Evolutionary conservation across 176 grass and related monocot genomes (phyloP).

Genomic region (Elymus sibiricus): DNA sequence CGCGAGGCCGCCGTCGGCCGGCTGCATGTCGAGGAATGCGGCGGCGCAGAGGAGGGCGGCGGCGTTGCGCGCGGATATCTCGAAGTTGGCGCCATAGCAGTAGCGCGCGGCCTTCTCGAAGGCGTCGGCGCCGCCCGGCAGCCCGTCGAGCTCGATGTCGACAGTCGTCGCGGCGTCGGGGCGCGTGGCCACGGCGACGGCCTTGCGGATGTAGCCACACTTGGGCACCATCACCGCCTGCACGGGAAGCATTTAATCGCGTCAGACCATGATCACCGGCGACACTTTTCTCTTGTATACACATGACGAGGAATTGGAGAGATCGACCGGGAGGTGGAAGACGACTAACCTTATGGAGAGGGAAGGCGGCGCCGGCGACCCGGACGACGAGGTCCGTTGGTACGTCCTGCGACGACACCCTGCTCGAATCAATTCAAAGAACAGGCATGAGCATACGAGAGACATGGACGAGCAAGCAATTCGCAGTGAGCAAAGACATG

Average conservation of each 20-base stretch:
- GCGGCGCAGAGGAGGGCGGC: slow-evolving; percentile 54
- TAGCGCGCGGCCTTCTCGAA: slow-evolving; percentile 71
- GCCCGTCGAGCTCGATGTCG: slow-evolving; percentile 40
- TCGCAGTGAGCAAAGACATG: neutral
- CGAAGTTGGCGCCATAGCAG: slow-evolving; percentile 81
- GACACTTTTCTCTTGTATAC: neutral
- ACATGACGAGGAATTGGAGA: neutral
- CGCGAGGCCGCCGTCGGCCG: slow-evolving; percentile 28
- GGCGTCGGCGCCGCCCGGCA: slow-evolving; percentile 62
- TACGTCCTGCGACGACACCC: slow-evolving; percentile 56
- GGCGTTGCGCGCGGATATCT: slow-evolving; percentile 66
- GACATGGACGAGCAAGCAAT: neutral
- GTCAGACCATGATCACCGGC: neutral
- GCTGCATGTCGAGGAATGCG: slow-evolving; percentile 65
- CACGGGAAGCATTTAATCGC: neutral
- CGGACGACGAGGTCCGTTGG: slow-evolving; percentile 55
- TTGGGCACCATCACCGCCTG: slow-evolving; percentile 77
- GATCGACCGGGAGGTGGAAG: neutral
- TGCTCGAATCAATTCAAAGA: neutral
- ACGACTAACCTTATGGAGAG: slow-evolving; percentile 71
- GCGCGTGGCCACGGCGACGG: slow-evolving; percentile 29
- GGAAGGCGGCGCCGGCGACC: slow-evolving; percentile 52
- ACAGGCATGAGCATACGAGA: neutral
- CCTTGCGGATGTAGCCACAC: slow-evolving; percentile 63
- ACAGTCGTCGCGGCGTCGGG: neutral